A percentile compares a stretch with the other conserved stretches of the same genome.
Evolutionary conservation across 768 basidiomycete genomes (phyloP).

Genomic region (Mycena epipterygia): DNA sequence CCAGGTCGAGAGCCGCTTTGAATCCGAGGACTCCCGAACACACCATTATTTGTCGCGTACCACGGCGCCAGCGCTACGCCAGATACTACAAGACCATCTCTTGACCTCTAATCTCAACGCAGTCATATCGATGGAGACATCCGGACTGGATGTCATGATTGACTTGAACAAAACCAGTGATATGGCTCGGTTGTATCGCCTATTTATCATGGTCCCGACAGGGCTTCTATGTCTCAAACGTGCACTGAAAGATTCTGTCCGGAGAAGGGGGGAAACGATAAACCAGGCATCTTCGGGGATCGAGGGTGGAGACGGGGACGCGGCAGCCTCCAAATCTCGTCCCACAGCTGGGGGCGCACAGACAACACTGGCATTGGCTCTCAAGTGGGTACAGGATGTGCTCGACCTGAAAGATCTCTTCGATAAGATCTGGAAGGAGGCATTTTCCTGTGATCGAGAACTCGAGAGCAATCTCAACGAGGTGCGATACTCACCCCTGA

Average conservation of each 20-base stretch:
- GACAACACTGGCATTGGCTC: constrained; percentile 71
- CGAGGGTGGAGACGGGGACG: constrained; percentile 50
- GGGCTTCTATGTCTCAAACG: constrained; percentile 77
- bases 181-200: constrained; percentile 81
- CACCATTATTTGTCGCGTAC: constrained; percentile 88
- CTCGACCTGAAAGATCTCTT: constrained; percentile 94
- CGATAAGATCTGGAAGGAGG: constrained; percentile 77
- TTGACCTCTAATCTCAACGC: constrained; percentile 82
- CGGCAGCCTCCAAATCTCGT: constrained; percentile 58
- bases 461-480: constrained; percentile 89
- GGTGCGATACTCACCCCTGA: constrained; percentile 58
- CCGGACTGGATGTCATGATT: constrained; percentile 91
- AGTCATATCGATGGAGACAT: constrained; percentile 83
- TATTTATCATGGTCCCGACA: constrained; percentile 76
- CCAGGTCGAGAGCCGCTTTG: constrained; percentile 85
- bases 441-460: constrained; percentile 81
- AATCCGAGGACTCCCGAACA: constrained; percentile 86
- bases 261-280: constrained; percentile 81
- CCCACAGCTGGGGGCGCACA: constrained; percentile 56
- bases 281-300: constrained; percentile 71
- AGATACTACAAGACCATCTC: constrained; percentile 83
- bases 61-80: constrained; percentile 76
- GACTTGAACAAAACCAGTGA: constrained; percentile 84
- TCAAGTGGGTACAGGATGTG: constrained; percentile 95
- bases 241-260: constrained; percentile 79